These are phyloP conservation scores for Calonectria crousiana DNA, from an alignment of 2,329 filamentous ascomycete genomes.

Conservation along the genomic window DNA sequence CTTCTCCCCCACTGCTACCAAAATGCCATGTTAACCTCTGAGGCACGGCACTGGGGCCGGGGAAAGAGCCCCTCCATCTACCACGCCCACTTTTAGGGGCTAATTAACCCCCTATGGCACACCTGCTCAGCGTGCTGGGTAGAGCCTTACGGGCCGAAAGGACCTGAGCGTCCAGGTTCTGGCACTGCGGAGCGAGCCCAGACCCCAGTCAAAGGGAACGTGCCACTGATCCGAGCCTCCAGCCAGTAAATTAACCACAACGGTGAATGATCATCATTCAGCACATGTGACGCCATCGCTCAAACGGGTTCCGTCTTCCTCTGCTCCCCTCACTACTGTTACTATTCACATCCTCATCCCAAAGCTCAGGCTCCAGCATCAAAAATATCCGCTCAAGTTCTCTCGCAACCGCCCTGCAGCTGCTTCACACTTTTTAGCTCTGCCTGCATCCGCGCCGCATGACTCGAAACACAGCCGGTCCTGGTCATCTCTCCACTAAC, in stretches of 20 bases:
- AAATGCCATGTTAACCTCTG: not conserved
- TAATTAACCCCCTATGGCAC: not conserved
- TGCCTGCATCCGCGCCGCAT: conserved; percentile 1
- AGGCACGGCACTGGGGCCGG: not conserved
- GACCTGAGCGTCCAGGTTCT: not conserved
- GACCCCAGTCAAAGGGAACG: not conserved
- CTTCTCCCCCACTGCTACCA: not conserved
- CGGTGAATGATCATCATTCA: not conserved
- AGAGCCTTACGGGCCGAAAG: not conserved
- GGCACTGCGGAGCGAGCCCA: not conserved
- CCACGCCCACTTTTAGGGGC: not conserved
- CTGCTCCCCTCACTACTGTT: not conserved
- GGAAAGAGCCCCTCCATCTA: not conserved
- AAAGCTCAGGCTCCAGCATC: not conserved
- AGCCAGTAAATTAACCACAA: not conserved
- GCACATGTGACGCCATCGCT: conserved; percentile 18
- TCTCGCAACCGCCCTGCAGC: not conserved
- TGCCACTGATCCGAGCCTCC: not conserved
- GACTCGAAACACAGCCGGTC: conserved; percentile 6
- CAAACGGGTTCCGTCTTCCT: not conserved
- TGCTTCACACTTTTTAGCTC: not conserved
- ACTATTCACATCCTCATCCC: not conserved
- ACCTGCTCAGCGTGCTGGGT: not conserved
- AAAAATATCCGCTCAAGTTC: not conserved
- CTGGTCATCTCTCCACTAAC: not conserved